Evolutionary conservation across 1,284 basidiomycete genomes (phyloP), one percentile per base, ranked within the genome.

Genomic region (Ustilago loliicola): DNA sequence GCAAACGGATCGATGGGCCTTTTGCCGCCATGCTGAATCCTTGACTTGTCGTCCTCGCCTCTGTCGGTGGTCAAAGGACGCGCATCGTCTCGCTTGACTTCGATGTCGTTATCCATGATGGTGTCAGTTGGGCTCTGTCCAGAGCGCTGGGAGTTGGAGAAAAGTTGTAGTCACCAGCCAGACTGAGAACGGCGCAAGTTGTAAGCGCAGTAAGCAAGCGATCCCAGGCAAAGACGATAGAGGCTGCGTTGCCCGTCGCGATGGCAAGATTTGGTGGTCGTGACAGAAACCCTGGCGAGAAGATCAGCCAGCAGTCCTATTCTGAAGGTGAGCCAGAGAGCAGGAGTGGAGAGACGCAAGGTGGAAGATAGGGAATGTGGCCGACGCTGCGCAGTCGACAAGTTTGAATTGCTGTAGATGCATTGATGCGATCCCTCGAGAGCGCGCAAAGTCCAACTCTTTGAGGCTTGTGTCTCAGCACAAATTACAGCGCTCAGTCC

Each of bases 1-100:
- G 80, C 77, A 25, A 77, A 77, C 15, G 69, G 69, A 38, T 77
- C 74, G 50, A 76, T 34, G 11, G 60, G 71, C 51, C 61, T 61
- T 50, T 70, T 67, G 36, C 68, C 65, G 56, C 61, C 71, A 32
- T 73, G 65, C 25, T 73, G 71, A 4, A 57, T 27, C 36, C 65
- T 56, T 34, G 71, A 29, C 11, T 55, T 62, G 38, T 51, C 56
- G 42, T 61, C 40, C 2, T 48, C 53, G 13, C 59, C 51, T n/a
- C 56, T 19, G 30, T 25, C 27, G n/a, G 25, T 47, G 32, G 30
- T 29, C n/a, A 32, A 36, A n/a, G 25, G 45, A 1, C 29, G 62
- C 34, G 54, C 4, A 19, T 66, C 66, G 51, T 76, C 67, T 8
- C 61, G 73, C 58, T 71, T 71, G 53, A 76, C 54, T 19, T 76